Conservation (phyloP, 108 stramenopile genomes). For the Nitzschia palea region DNA sequence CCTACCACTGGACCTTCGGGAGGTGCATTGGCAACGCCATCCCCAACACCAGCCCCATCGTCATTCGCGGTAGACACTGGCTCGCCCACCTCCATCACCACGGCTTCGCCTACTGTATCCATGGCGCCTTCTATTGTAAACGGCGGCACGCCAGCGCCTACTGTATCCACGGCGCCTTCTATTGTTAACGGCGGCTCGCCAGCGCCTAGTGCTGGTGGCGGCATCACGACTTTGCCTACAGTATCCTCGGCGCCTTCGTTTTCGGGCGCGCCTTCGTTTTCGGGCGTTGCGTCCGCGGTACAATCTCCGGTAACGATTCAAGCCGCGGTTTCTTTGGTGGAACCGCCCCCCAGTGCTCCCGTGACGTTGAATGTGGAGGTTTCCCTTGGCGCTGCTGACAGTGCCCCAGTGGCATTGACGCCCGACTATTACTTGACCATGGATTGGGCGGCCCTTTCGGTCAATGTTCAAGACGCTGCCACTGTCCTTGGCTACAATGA, state of each 20-base stretch:
- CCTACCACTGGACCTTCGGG: no score
- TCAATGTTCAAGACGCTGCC: conserved; percentile 28
- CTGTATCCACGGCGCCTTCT: not conserved
- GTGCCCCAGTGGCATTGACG: not conserved
- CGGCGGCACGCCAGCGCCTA: not conserved
- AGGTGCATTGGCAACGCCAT: no score
- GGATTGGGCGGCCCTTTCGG: conserved; percentile 34
- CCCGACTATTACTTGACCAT: conserved; percentile 30
- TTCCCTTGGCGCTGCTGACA: no score
- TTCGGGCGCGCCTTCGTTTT: not conserved
- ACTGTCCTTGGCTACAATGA: conserved; percentile 33
- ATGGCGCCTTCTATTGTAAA: not conserved
- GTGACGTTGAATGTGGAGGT: not conserved
- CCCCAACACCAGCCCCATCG: no score
- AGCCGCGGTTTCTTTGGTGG: no score
- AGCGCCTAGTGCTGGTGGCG: not conserved
- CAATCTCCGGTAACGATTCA: no score
- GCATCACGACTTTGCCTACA: not conserved
- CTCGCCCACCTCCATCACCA: not conserved
- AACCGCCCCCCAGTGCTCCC: not conserved
- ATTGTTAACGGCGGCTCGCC: not conserved
- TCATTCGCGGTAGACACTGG: not conserved
- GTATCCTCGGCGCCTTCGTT: not conserved
- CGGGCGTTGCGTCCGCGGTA: no score
- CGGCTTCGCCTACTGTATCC: not conserved